Percentiles rank a stretch among this genome's conserved stretches.
Evolutionary conservation across 257 asterid species (phyloP).

Genomic region (Ligustrum vulgare): DNA sequence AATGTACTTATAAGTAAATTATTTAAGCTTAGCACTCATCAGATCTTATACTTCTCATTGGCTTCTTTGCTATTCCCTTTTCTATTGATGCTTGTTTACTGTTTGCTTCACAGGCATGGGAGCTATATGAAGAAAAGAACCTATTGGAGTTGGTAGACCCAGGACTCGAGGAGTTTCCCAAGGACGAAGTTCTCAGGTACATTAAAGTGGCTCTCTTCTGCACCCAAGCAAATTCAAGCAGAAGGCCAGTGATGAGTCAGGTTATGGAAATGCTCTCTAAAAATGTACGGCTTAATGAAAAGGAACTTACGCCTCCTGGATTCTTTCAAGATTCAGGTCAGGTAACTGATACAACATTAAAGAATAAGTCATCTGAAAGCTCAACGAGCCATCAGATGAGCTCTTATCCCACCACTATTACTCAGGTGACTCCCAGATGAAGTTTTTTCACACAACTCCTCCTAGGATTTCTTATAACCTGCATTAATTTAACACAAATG

Average conservation of each 20-base stretch:
- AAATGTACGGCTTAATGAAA: constrained; percentile 69
- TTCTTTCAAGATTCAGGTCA: constrained; percentile 53
- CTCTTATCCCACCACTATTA: constrained; percentile 51
- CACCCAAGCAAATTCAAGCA: constrained; percentile 71
- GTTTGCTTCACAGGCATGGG: constrained; percentile 66
- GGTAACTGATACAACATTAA: constrained; percentile 28
- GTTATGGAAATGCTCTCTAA: constrained; percentile 74
- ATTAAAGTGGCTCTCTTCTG: constrained; percentile 90
- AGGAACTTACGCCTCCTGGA: constrained; percentile 80
- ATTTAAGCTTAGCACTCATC: not conserved
- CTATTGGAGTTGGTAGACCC: constrained; percentile 75
- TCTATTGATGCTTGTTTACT: not conserved
- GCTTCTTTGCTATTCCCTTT: not conserved
- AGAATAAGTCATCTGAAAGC: constrained; percentile 51
- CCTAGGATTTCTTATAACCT: not conserved
- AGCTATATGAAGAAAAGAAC: constrained; percentile 60
- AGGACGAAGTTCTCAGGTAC: constrained; percentile 60
- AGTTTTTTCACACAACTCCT: constrained; percentile 9
- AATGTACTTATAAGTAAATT: not conserved
- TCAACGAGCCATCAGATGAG: constrained; percentile 58
- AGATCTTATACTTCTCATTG: not conserved
- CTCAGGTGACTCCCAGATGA: constrained; percentile 72
- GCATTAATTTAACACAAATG: not conserved
- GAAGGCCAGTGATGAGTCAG: constrained; percentile 93
- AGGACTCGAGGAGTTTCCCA: constrained; percentile 57